A percentile compares a stretch with the other conserved stretches of the same genome.
These are phyloP conservation scores for Zygoascus flipseniorum DNA, from an alignment of 805 yeast species.

Conservation along the genomic window DNA sequence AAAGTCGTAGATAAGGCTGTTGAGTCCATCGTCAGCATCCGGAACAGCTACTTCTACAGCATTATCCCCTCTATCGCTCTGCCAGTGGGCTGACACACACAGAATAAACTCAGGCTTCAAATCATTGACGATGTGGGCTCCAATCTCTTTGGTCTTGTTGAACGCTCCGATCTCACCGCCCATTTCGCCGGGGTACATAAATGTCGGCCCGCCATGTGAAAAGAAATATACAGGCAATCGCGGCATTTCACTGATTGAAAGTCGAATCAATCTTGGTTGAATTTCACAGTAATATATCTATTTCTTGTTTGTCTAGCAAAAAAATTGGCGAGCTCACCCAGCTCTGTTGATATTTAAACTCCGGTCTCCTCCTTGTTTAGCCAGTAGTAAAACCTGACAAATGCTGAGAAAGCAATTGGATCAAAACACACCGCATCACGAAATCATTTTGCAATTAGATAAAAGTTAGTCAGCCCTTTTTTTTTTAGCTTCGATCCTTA, in stretches of 20 bases:
- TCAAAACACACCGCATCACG: no score
- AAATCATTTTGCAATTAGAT: no score
- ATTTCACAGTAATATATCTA: no score
- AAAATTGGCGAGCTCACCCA: no score
- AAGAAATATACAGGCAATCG: conserved; percentile 51
- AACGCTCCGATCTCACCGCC: conserved; percentile 57
- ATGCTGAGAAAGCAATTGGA: no score
- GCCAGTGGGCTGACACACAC: conserved; percentile 76
- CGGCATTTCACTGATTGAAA: not conserved
- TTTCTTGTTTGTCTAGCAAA: no score
- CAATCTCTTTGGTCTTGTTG: conserved; percentile 40
- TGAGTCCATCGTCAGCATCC: conserved; percentile 29
- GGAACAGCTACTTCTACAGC: conserved; percentile 8
- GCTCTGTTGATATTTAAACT: no score
- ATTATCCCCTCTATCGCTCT: conserved; percentile 22
- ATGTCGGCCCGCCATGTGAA: conserved; percentile 82
- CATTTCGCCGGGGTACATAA: conserved; percentile 48
- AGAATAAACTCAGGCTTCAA: conserved; percentile 55
- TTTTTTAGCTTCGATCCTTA: no score
- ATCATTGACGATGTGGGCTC: conserved; percentile 38
- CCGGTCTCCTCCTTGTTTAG: no score
- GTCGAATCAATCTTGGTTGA: no score
- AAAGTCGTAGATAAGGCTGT: conserved; percentile 63
- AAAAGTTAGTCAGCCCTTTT: no score
- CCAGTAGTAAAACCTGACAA: no score